A percentile compares a stretch with the other conserved stretches of the same genome.
Evolutionary conservation across 129 eudicot genomes (phyloP).

Genomic region (Helianthus annuus): HanXRQr2.0-SUNRISE NC_035447.2:72352045-72352544

Average conservation of each 20-base stretch:
- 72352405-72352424: constrained; percentile 69
- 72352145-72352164: constrained; percentile 34
- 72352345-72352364: too few relatives aligned
- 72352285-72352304: constrained; percentile 31
- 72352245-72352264: constrained; percentile 28
- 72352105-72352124: not conserved
- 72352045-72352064: constrained; percentile 41
- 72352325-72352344: constrained; percentile 37
- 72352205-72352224: constrained; percentile 47
- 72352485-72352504: constrained; percentile 74
- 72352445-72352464: constrained; percentile 91
- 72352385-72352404: constrained; percentile 42
- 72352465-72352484: constrained; percentile 98
- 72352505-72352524: constrained; percentile 69
- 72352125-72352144: constrained; percentile 53
- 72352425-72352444: constrained; percentile 54
- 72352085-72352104: not conserved
- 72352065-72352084: constrained; percentile 8
- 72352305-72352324: constrained; percentile 39
- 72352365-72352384: constrained; percentile 33
- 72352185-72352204: constrained; percentile 81
- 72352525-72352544: constrained; percentile 45
- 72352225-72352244: constrained; percentile 24
- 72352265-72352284: constrained; percentile 32
- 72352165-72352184: constrained; percentile 84